Base-by-base conservation (phyloP, 2,329 filamentous ascomycete genomes). In the Verticillium dahliae region DNA sequence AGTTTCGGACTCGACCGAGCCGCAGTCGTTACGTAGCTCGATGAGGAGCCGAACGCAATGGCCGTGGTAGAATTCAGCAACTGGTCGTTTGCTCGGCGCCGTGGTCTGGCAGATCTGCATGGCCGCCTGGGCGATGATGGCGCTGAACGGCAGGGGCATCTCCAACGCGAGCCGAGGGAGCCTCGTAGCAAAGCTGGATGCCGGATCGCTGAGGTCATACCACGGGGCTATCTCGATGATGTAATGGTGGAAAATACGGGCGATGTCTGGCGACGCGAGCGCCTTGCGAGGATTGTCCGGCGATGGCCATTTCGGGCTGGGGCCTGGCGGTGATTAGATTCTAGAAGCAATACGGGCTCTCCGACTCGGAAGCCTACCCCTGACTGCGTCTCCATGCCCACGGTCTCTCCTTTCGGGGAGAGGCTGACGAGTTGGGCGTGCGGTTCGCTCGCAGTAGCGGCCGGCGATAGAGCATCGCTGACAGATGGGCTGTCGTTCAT, bases 191-290 rank as follows among this genome's bases (percentile, higher is more conserved):
- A 81, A 81, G 4, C 69, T 65, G 0, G 66, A 69, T 2, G 65
- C 59, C 1, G 68, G 61, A 61, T 81, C 79, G 56, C 76, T 78
- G 7, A 82, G 72, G 58, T 82, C 78, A 65, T 81, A 81, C 79
- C 79, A 81, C 2, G 69, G 67, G 1, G 79, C 77, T 18, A 81
- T 67, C 41, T 68, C 61, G 1, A 65, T 62, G 9, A 75, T 72
- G 64, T 81, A 81, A 60, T 74, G 72, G 52, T 73, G 69, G 55
- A 80, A 80, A 14, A 77, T 67, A 6, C 62, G 66, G 2, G 75
- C 70, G 11, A 76, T 67, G 2, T 69, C 67, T n/a, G 66, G 69
- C 3, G 71, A 65, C 38, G 71, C 57, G 0, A 78, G 67, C 7
- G 71, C 71, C 27, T 59, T 62, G 11, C 68, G 65, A 33, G 76